phyloP scores from a whole-genome alignment of 179 eudicot species.

The Silene vulgaris region DNA sequence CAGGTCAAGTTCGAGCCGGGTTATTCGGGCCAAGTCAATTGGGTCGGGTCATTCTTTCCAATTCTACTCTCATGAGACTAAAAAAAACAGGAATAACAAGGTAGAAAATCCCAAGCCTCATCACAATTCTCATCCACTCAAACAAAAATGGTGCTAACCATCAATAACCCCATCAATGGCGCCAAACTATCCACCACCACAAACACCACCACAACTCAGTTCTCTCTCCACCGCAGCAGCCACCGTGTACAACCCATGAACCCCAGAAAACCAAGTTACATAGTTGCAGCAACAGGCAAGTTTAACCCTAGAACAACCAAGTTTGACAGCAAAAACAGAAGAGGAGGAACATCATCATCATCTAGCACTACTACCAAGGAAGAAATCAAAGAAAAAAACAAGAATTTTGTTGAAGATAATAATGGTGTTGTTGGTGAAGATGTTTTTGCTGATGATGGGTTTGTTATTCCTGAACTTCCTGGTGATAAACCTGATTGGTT shows the following conservation, averaged over 20 bases:
- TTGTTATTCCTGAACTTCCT: constrained; percentile 61
- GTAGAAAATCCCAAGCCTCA: background rate
- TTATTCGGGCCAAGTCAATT: too few species aligned
- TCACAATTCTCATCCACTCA: constrained; percentile 30
- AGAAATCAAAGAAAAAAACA: constrained; percentile 19
- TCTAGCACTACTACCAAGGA: constrained; percentile 43
- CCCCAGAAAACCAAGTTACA: constrained; percentile 27
- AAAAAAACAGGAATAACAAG: background rate
- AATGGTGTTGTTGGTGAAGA: constrained; percentile 13
- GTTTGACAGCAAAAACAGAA: constrained; percentile 66
- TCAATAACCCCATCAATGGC: constrained; percentile 30
- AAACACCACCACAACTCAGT: constrained; percentile 16
- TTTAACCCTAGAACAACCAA: constrained; percentile 48
- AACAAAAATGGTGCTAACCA: constrained; percentile 29
- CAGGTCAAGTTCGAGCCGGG: too few species aligned
- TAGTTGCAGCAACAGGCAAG: constrained; percentile 56
- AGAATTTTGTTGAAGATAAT: background rate
- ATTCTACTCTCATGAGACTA: too few species aligned
- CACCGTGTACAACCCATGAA: constrained; percentile 26
- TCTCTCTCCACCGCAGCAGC: constrained; percentile 8
- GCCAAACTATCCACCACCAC: constrained; percentile 9
- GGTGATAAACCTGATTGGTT: constrained; percentile 58
- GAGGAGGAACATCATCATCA: constrained; percentile 25
- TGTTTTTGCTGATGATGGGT: constrained; percentile 45
- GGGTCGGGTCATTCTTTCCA: too few species aligned